These are phyloP conservation scores for Suillus cothurnatus DNA, from an alignment of 768 basidiomycete species.

Conservation along the genomic window DNA sequence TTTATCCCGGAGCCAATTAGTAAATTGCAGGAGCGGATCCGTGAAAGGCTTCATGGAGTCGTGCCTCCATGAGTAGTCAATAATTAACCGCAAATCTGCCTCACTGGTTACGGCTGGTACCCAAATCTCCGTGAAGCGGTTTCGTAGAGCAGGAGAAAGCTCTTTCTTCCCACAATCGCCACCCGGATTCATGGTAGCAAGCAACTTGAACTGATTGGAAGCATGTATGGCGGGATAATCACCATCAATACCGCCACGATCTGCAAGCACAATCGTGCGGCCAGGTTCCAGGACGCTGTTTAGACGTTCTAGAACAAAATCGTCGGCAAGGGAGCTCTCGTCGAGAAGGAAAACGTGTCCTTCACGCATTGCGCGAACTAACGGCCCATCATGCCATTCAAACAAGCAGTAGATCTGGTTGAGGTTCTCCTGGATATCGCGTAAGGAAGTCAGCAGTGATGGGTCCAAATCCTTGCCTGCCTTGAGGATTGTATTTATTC, in stretches of 20 bases:
- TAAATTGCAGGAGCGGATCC: slow-evolving; percentile 68
- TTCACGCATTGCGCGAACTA: slow-evolving; percentile 85
- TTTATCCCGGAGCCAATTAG: slow-evolving; percentile 71
- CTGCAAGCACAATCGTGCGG: slow-evolving; percentile 87
- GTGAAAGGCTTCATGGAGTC: slow-evolving; percentile 59
- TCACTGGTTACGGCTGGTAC: slow-evolving; percentile 82
- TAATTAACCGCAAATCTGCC: slow-evolving; percentile 75
- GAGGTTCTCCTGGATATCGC: slow-evolving; percentile 46
- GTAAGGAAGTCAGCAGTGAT: slow-evolving; percentile 36
- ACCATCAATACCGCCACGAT: slow-evolving; percentile 78
- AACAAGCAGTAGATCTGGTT: slow-evolving; percentile 74
- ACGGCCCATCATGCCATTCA: slow-evolving; percentile 97
- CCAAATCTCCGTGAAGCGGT: slow-evolving; percentile 99
- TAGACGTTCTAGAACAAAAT: slow-evolving; percentile 94
- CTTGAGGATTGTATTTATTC: slow-evolving; percentile 24
- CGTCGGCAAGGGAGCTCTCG: slow-evolving; percentile 96
- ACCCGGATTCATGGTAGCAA: slow-evolving; percentile 99
- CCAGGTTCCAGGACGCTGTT: slow-evolving; percentile 97
- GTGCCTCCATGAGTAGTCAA: slow-evolving; percentile 67
- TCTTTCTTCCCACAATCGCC: slow-evolving; percentile 99
- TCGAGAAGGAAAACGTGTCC: slow-evolving; percentile 91
- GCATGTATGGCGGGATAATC: slow-evolving; percentile 72
- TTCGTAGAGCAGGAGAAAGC: slow-evolving; percentile 92
- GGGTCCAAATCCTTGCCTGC: slow-evolving; percentile 32
- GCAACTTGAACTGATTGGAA: slow-evolving; percentile 72